Base-by-base conservation (phyloP, 2,329 filamentous ascomycete species). In the Xylariales sp. region DNA sequence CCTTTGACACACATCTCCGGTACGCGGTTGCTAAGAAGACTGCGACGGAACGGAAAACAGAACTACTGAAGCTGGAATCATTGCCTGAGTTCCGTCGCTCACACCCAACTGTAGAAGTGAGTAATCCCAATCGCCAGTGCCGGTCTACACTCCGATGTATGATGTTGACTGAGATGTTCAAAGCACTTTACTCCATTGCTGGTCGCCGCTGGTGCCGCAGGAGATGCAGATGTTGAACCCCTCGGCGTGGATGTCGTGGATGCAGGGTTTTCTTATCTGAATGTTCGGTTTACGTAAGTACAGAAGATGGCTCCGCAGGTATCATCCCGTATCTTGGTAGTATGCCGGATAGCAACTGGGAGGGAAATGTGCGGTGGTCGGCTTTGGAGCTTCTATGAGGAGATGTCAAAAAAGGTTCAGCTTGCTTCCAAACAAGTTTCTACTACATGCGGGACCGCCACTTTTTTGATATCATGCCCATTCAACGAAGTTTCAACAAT, bases 221-320 rank as follows among this genome's bases (percentile, higher is more conserved):
- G 48, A 8, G 42, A 52, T 38, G 46, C 48, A 10, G 21, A 40
- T 19, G 42, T 40, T 4, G 43, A 41, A 34, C 43, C 50, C n/a
- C 5, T 51, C 10, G 50, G 48, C 2, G 42, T 38, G 5, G 43
- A 52, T 37, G 46, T 52, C 9, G 48, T 52, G 7, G 48, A 49
- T 35, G 46, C 50, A 9, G 50, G 50, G 11, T 49, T 52, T 46
- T 52, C 50, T 31, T 52, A 52, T 46, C 44, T 52, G 34, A 52
- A 52, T 46, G 40, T 52, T 9, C 31, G 45, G 21, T 52, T 51
- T 35, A 36, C 18, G n/a, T 52, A 32, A 31, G n/a, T n/a, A n/a
- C n/a, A n/a, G n/a, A n/a, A n/a, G n/a, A n/a, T n/a, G n/a, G n/a
- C n/a, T n/a, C n/a, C n/a, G n/a, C n/a, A n/a, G n/a, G n/a, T n/a